Evolutionary conservation across 2,329 filamentous ascomycete genomes (phyloP), one percentile per base, ranked within the genome.

Genomic region (Claviceps pazoutovae): DNA sequence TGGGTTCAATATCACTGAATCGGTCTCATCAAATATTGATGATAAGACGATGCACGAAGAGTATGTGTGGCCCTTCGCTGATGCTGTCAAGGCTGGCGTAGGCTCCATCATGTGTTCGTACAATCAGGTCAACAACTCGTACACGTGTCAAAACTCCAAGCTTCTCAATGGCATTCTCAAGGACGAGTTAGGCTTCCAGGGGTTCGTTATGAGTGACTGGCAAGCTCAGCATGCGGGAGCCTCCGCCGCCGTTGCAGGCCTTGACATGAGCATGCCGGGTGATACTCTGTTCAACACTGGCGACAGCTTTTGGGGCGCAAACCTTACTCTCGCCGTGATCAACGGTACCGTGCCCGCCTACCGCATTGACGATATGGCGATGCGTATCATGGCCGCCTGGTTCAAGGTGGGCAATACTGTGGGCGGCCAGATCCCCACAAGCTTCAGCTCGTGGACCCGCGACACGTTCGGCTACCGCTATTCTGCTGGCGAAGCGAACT

Each of bases 221-320:
- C 72, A 78, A 57, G 87, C 84, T 4, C 84, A 88, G 59, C 84
- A 90, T 60, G 72, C 79, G 3, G 84, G 84, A 56, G 81, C 78
- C 5, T 71, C 79, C 26, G 78, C 75, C 38, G 83, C 86, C 2
- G 71, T 80, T 39, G 84, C 86, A 21, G 88, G 87, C 41, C 71
- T 93, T 23, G 88, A 94, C 65, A 89, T 93, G 86, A 76, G 77
- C n/a, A 93, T 93, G 88, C 86, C 86, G 1, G 87, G 88, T 51
- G 91, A 96, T 63, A 85, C 85, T 1, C 57, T 69, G 19, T 95
- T 96, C 70, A 80, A 85, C 66, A 80, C 77, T 4, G 86, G 86
- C 6, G 66, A 69, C 49, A 84, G 83, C 17, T 94, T 75, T 73
- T 95, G 86, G 85, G 91, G 91, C 9, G 71, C 82, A 30, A 97